Conservation (phyloP, 352 stramenopile genomes). For the Phytophthora chlamydospora region DNA sequence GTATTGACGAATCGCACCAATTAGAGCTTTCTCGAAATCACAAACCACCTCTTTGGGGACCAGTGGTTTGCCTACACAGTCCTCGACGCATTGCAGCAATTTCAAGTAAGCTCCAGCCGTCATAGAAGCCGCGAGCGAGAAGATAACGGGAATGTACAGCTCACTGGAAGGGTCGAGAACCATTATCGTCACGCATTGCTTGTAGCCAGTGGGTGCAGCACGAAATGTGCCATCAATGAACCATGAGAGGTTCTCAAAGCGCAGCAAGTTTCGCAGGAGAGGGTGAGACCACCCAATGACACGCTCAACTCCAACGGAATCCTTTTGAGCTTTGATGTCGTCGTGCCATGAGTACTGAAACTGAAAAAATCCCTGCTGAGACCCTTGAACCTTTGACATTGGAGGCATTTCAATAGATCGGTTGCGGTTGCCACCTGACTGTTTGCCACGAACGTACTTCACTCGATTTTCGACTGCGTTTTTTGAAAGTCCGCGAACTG, state of each 20-base stretch:
- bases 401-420: not conserved
- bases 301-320: not conserved
- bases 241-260: constrained; percentile 8
- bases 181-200: constrained; percentile 9
- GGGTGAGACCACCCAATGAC: not conserved
- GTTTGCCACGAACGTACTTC: not conserved
- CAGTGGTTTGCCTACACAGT: not conserved
- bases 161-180: constrained; percentile 1
- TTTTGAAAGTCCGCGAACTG: constrained; percentile 2
- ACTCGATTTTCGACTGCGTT: constrained; percentile 2
- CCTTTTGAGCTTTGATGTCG: constrained; percentile 5
- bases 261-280: constrained; percentile 10
- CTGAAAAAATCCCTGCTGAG: not conserved
- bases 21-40: constrained; percentile 7
- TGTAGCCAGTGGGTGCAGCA: not conserved
- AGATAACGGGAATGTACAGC: not conserved
- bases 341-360: constrained; percentile 14
- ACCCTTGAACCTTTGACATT: constrained; percentile 7
- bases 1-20: constrained; percentile 1
- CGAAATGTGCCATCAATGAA: constrained; percentile 12
- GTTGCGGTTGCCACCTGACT: constrained; percentile 4
- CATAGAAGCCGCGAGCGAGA: not conserved
- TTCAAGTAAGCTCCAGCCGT: not conserved
- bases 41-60: constrained; percentile 1
- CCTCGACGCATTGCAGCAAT: not conserved